Conservation (phyloP, 2,329 filamentous ascomycete genomes). For the Nigrograna mackinnonii region DNA sequence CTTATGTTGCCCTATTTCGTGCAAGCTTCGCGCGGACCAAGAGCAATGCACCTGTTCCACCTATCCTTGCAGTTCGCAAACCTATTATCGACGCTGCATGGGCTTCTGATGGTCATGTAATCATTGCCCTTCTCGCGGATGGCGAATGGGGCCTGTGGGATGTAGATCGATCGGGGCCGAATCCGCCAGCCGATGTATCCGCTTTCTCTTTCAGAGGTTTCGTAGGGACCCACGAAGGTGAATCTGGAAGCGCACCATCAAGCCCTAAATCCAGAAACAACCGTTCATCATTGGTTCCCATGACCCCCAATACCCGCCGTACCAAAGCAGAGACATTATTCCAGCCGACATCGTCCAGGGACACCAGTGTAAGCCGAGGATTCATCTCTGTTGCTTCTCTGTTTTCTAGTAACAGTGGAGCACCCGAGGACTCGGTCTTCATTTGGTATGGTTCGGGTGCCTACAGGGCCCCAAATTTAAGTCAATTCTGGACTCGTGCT, state of each 20-base stretch:
- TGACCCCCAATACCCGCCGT: slow-evolving; percentile 56
- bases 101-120: slow-evolving; percentile 49
- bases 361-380: slow-evolving; percentile 39
- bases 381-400: slow-evolving; percentile 46
- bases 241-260: slow-evolving; percentile 17
- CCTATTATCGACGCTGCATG: slow-evolving; percentile 53
- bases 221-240: slow-evolving; percentile 30
- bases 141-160: slow-evolving; percentile 60
- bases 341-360: slow-evolving; percentile 38
- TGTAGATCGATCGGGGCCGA: slow-evolving; percentile 40
- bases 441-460: slow-evolving; percentile 51
- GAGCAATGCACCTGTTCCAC: slow-evolving; percentile 20
- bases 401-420: slow-evolving; percentile 29
- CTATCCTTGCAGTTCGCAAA: slow-evolving; percentile 46
- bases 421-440: slow-evolving; percentile 48
- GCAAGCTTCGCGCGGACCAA: slow-evolving; percentile 36
- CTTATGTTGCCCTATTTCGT: slow-evolving; percentile 36
- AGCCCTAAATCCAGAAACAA: slow-evolving; percentile 37
- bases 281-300: slow-evolving; percentile 47
- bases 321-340: slow-evolving; percentile 50
- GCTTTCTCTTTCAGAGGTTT: slow-evolving; percentile 41
- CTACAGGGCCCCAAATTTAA: slow-evolving; percentile 49
- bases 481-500: slow-evolving; percentile 49
- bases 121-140: slow-evolving; percentile 52
- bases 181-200: slow-evolving; percentile 27